Evolutionary conservation across 306 rosid species (phyloP).

Genomic region (Hippophae gyantsensis): DNA sequence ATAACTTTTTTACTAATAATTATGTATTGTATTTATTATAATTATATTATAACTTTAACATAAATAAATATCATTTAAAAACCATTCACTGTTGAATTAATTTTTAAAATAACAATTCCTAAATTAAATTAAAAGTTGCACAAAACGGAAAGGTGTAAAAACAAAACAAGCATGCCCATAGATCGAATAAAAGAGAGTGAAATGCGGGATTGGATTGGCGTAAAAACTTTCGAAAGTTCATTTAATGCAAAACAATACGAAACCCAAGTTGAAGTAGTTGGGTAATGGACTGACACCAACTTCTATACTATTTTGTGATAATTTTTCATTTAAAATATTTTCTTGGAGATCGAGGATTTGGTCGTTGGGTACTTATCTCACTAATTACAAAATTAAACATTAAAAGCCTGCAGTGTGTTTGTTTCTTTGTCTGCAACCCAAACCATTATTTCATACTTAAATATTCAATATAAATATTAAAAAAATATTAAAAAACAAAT

Average conservation of each 20-base stretch:
- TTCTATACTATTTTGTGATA: slow-evolving; percentile 14
- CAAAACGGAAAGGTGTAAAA: too few relatives aligned
- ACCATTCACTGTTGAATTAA: too few relatives aligned
- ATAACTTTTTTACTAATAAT: too few relatives aligned
- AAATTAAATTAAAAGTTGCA: too few relatives aligned
- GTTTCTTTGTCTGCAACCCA: slow-evolving; percentile 31
- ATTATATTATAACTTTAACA: too few relatives aligned
- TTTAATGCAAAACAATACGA: slow-evolving; percentile 29
- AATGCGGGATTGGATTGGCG: slow-evolving; percentile 24
- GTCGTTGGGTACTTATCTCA: slow-evolving; percentile 43
- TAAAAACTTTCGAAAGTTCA: slow-evolving; percentile 15
- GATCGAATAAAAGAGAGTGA: slow-evolving; percentile 11
- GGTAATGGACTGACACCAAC: slow-evolving; percentile 12
- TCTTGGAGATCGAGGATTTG: slow-evolving; percentile 40
- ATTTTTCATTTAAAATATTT: slow-evolving; percentile 19
- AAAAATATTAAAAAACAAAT: too few relatives aligned
- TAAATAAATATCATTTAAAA: too few relatives aligned
- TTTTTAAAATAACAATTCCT: too few relatives aligned
- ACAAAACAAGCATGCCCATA: too few relatives aligned
- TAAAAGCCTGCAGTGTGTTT: slow-evolving; percentile 44
- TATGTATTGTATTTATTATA: too few relatives aligned
- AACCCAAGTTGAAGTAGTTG: slow-evolving; percentile 5
- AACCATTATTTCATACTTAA: too few relatives aligned
- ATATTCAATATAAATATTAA: too few relatives aligned
- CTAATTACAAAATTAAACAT: slow-evolving; percentile 26